These are phyloP conservation scores for Yarrowia deformans DNA, from an alignment of 805 yeast species.

Conservation along the genomic window DNA sequence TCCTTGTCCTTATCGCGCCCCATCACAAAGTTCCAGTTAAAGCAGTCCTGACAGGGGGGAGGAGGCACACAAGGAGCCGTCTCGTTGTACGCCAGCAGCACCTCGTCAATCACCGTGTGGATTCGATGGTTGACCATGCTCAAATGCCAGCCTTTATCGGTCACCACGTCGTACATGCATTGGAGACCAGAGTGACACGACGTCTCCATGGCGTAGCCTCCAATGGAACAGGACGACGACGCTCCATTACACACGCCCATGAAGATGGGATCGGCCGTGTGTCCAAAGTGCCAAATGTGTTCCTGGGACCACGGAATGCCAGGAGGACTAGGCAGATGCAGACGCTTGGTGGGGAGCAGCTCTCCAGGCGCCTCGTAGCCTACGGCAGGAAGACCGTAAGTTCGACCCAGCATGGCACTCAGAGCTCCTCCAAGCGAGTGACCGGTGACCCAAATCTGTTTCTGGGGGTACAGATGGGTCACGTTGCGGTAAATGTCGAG, in stretches of 20 bases:
- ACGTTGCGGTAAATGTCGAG: constrained; percentile 80
- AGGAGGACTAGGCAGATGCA: constrained; percentile 93
- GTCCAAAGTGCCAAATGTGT: constrained; percentile 93
- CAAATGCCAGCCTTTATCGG: constrained; percentile 90
- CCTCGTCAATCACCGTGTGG: constrained; percentile 85
- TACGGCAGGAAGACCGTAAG: constrained; percentile 88
- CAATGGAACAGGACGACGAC: constrained; percentile 83
- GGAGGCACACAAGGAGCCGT: constrained; percentile 78
- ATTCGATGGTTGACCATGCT: constrained; percentile 88
- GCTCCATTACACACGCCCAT: constrained; percentile 98
- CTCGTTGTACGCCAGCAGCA: constrained; percentile 72
- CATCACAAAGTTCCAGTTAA: constrained; percentile 78
- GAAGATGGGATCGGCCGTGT: constrained; percentile 95
- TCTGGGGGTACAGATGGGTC: constrained; percentile 64
- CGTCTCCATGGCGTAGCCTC: constrained; percentile 97
- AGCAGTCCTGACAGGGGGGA: constrained; percentile 89
- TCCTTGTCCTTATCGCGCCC: constrained; percentile 38
- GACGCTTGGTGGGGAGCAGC: constrained; percentile 75
- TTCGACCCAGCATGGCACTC: constrained; percentile 80
- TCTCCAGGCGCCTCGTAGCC: constrained; percentile 96
- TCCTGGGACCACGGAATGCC: constrained; percentile 80
- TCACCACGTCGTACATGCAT: constrained; percentile 88
- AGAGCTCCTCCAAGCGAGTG: constrained; percentile 95
- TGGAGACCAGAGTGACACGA: constrained; percentile 89
- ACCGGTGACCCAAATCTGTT: constrained; percentile 86